phyloP scores from a whole-genome alignment of 208 protist genomes.

The Acanthamoeba triangularis region DNA sequence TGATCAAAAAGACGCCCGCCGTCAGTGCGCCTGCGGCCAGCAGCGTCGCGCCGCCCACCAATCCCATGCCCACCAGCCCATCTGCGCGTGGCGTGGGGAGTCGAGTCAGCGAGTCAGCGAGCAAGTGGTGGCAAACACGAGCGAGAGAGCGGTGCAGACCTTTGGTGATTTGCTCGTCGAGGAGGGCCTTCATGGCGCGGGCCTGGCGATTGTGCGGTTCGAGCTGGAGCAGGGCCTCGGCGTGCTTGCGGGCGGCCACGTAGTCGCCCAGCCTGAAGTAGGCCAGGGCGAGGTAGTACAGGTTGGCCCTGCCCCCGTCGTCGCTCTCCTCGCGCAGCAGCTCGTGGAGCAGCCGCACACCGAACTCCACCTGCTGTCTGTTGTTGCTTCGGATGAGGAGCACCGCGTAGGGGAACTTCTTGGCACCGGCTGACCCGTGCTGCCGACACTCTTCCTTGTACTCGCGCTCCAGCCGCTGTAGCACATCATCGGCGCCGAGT shows the following conservation, averaged over 20 bases:
- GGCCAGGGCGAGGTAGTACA: constrained; percentile 68
- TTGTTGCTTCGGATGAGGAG: constrained; percentile 58
- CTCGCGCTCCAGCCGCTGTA: constrained; percentile 26
- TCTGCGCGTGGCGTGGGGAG: not conserved
- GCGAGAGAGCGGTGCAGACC: not conserved
- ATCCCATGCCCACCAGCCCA: constrained; percentile 43
- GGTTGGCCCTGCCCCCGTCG: not conserved
- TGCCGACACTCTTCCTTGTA: not conserved
- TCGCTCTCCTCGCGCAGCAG: not conserved
- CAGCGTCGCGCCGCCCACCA: constrained; percentile 25
- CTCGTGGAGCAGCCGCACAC: constrained; percentile 11
- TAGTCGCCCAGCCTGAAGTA: constrained; percentile 49
- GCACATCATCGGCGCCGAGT: too few relatives aligned
- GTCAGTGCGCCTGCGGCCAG: constrained; percentile 1
- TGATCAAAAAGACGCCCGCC: constrained; percentile 27
- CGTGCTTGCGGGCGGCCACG: not conserved
- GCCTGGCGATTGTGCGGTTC: constrained; percentile 53
- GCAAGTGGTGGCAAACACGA: not conserved
- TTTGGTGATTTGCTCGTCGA: constrained; percentile 69
- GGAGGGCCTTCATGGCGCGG: constrained; percentile 39
- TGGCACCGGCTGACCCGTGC: not conserved
- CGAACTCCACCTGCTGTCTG: not conserved
- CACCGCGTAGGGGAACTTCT: constrained; percentile 50
- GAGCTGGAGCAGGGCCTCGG: not conserved
- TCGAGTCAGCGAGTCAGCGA: not conserved